Conservation (phyloP, 1,139 yeast species). For the Zygotorulaspora mrakii region DNA sequence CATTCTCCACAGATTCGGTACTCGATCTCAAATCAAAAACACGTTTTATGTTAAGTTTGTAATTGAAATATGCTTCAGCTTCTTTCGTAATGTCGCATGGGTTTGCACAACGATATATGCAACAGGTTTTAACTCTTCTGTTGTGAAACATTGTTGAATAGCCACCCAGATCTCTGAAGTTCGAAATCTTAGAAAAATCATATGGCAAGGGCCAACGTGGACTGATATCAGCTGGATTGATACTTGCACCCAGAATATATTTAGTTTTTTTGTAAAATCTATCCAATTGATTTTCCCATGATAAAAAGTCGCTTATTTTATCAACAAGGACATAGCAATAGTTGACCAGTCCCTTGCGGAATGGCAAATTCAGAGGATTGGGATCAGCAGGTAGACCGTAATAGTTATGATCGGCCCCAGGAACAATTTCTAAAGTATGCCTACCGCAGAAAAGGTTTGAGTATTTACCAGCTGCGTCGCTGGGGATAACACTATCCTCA, state of each 20-base stretch:
- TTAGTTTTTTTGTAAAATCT: conserved; percentile 47
- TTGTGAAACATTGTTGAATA: conserved; percentile 45
- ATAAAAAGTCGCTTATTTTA: conserved; percentile 50
- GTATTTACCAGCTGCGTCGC: conserved; percentile 56
- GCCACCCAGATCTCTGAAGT: conserved; percentile 82
- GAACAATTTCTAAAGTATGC: conserved; percentile 57
- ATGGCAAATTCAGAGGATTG: conserved; percentile 43
- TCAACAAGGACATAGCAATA: conserved; percentile 56
- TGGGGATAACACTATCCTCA: conserved; percentile 61
- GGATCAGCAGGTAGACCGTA: conserved; percentile 48
- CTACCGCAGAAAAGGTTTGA: conserved; percentile 56
- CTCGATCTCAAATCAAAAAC: conserved; percentile 69
- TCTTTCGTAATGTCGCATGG: conserved; percentile 46
- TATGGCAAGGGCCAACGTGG: conserved; percentile 46
- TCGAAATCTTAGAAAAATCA: conserved; percentile 41
- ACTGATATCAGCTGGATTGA: conserved; percentile 17
- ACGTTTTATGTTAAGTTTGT: conserved; percentile 47
- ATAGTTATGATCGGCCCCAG: conserved; percentile 77
- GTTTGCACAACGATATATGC: conserved; percentile 63
- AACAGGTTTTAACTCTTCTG: conserved; percentile 50
- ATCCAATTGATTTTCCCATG: conserved; percentile 46
- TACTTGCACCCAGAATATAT: conserved; percentile 30
- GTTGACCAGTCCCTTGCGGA: conserved; percentile 48
- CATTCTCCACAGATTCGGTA: conserved; percentile 54
- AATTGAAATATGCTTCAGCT: conserved; percentile 21